Base-by-base conservation (phyloP, 2,329 filamentous ascomycete genomes). In the Chaetomium sp. region DNA sequence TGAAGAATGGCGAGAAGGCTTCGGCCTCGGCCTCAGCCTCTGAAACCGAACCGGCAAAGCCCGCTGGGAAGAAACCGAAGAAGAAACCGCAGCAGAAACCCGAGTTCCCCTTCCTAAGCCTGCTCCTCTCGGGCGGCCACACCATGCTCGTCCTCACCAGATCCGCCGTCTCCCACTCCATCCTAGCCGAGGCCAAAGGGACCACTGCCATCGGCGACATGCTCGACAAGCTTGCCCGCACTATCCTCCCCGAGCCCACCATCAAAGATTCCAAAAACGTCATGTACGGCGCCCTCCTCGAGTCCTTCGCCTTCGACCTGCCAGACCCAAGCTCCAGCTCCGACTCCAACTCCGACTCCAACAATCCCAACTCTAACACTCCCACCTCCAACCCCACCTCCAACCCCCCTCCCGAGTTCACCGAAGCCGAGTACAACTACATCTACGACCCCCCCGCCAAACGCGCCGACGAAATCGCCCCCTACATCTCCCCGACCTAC, bases 101-200 rank as follows among this genome's bases (percentile, higher is more conserved):
- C 0, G 65, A 71, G 1, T 96, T 95, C 63, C 92, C 94, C 1
- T 96, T 96, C 69, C 76, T 96, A 37, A 91, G 89, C 0, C 77
- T 96, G 5, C 84, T 99, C 48, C 89, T 94, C 12, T 96, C 91
- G 0, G 94, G 94, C 40, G 94, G 94, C 1, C 92, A 99, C 73
- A 92, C 91, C 0, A 82, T 95, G 68, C 82, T 99, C 19, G 82
- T 96, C 42, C 81, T 87, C 65, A 95, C 91, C 6, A 74, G 74
- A 41, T 78, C 78, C 3, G 74, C 94, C 2, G 82, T 78, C 33
- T 75, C 85, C 33, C 92, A 97, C 70, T 73, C 76, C 47, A 82
- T 95, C 56, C 72, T 97, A 33, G 90, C 87, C 14, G 76, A 80
- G 12, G 87, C 88, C 0, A 27, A 27, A 27, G 72, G 72, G n/a